A percentile compares a stretch with the other conserved stretches of the same genome.
phyloP scores from a whole-genome alignment of 176 grass and related monocot genomes.

The Cenchrus fungigraminus region DNA sequence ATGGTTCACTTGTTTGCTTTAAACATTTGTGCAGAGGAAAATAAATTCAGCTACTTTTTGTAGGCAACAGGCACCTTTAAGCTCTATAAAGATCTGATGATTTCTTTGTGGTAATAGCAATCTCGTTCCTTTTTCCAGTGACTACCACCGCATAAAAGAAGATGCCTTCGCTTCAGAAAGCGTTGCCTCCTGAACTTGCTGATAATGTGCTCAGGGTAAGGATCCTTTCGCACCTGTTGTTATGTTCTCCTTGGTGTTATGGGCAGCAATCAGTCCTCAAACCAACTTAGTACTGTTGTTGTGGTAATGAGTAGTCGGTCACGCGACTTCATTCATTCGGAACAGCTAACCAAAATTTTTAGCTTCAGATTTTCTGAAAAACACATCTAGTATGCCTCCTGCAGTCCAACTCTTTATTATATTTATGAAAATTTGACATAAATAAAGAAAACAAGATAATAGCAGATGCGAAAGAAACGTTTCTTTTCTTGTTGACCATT shows the following conservation, averaged over 20 bases:
- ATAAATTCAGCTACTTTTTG: background rate
- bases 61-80: background rate
- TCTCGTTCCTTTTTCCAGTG: conserved; percentile 8
- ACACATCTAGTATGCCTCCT: background rate
- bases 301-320: conserved; percentile 7
- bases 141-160: conserved; percentile 29
- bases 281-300: conserved; percentile 9
- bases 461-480: background rate
- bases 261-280: background rate
- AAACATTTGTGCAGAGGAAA: background rate
- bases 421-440: background rate
- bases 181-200: conserved; percentile 74
- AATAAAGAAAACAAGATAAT: conserved; percentile 9
- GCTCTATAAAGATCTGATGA: background rate
- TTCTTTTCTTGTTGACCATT: conserved; percentile 15
- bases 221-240: conserved; percentile 5
- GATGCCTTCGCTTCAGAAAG: conserved; percentile 74
- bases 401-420: conserved; percentile 12
- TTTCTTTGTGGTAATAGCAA: conserved; percentile 16
- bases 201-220: conserved; percentile 83
- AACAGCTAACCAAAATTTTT: background rate
- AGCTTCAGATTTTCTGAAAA: conserved; percentile 8
- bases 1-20: background rate
- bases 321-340: conserved; percentile 6
- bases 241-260: background rate